Base-by-base conservation (phyloP, 306 rosid genomes). In the Corylus avellana region DNA sequence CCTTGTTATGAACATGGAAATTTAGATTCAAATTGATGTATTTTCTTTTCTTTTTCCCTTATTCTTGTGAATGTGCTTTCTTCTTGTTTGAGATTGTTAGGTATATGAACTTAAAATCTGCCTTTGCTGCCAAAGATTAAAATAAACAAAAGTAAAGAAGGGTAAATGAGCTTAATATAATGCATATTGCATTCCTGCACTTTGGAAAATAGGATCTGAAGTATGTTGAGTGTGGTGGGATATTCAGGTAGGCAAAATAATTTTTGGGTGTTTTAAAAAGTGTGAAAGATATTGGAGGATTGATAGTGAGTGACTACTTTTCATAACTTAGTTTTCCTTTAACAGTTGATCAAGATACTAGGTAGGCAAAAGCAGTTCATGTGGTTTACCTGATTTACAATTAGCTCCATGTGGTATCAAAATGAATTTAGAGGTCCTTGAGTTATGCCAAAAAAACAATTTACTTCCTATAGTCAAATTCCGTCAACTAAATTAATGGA, bases 101-200 rank as follows among this genome's bases (percentile, higher is more conserved):
- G 77, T 6, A 66, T 56, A 50, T 71, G 75, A 79, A 29, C 72
- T 50, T 63, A 14, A 74, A 48, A 20, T 73, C n/a, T 51, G 17
- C 20, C 22, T 47, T 62, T 4, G 10, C 29, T 32, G 32, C 22
- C 46, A 32, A 63, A 63, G 14, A 63, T 0, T 63, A 32, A 63
- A 32, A 63, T 63, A 22, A 58, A 25, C 64, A 58, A 42, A 42
- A 42, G 35, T 22, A 58, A 58, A 22, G 13, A 14, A 10, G 13
- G 16, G 64, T 58, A 58, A 50, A 22, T 22, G 12, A 58, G 35
- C 64, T 22, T 22, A 22, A 22, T 10, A 22, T n/a, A 58, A 22
- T 58, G 35, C 32, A 58, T 58, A 22, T 22, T 22, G 64, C 64
- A 58, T 20, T 58, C 35, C 64, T 12, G 14, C 35, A 20, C 32